Evolutionary conservation across 495 filamentous ascomycete species (phyloP).

Genomic region (Aspergillus wentii): DNA sequence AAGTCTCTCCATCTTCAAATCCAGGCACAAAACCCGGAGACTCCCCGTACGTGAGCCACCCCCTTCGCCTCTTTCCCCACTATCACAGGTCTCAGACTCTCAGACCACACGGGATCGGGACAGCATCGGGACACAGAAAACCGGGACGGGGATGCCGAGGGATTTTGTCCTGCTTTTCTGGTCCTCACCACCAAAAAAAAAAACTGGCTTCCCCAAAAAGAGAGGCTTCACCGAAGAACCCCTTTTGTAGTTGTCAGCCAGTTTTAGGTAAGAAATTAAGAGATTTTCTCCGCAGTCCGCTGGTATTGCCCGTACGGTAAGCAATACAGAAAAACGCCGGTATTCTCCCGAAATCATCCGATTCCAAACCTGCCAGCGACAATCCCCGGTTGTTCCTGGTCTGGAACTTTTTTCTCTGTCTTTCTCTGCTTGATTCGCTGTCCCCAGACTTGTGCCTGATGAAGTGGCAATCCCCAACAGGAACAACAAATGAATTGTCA

Average conservation of each 20-base stretch:
- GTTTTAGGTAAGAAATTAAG: constrained; percentile 17
- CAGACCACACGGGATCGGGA: constrained; percentile 24
- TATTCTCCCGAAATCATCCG: constrained; percentile 18
- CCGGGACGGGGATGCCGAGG: constrained; percentile 22
- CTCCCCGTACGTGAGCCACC: too few species aligned
- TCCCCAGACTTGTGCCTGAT: too few species aligned
- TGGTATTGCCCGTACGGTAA: too few species aligned
- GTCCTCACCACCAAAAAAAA: too few species aligned
- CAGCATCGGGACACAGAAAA: constrained; percentile 12
- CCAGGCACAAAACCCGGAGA: too few species aligned
- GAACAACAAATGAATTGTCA: too few species aligned
- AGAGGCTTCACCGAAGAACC: constrained; percentile 14
- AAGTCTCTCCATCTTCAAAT: too few species aligned
- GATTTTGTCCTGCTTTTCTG: too few species aligned
- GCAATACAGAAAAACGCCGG: constrained; percentile 6
- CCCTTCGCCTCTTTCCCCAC: too few species aligned
- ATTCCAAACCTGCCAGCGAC: constrained; percentile 7
- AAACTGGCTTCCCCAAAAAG: constrained; percentile 10
- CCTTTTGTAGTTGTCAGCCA: constrained; percentile 4
- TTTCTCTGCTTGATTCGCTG: neutral
- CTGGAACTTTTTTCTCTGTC: too few species aligned
- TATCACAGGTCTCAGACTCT: too few species aligned
- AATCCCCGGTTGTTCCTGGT: constrained; percentile 3
- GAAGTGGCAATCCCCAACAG: too few species aligned
- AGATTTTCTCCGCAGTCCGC: constrained; percentile 18